phyloP scores from a whole-genome alignment of 805 yeast genomes.

The Candida succiphila region DNA sequence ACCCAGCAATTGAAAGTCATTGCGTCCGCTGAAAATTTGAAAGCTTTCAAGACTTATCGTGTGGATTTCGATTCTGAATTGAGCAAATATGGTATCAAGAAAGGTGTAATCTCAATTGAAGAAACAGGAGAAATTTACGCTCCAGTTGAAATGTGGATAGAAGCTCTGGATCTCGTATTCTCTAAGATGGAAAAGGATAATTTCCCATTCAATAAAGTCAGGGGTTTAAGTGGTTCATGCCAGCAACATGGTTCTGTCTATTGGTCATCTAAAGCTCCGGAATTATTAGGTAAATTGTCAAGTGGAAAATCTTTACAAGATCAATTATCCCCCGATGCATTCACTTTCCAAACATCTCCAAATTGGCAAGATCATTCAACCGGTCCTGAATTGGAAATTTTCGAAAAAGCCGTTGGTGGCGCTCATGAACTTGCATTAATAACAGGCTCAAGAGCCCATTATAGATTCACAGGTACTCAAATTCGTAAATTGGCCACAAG shows the following conservation, averaged over 20 bases:
- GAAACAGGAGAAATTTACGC: constrained; percentile 54
- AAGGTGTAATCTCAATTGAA: constrained; percentile 59
- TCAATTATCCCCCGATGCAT: constrained; percentile 40
- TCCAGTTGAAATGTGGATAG: constrained; percentile 88
- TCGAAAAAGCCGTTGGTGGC: constrained; percentile 59
- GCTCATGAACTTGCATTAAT: constrained; percentile 44
- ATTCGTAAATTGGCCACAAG: constrained; percentile 61
- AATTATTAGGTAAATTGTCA: constrained; percentile 28
- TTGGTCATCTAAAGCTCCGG: constrained; percentile 48
- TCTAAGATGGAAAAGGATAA: constrained; percentile 34
- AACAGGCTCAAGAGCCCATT: constrained; percentile 85
- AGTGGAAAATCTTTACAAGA: constrained; percentile 26
- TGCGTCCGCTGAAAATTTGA: constrained; percentile 44
- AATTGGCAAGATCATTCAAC: constrained; percentile 97
- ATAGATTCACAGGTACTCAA: constrained; percentile 88
- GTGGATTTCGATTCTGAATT: constrained; percentile 67
- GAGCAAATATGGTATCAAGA: constrained; percentile 49
- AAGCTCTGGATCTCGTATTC: constrained; percentile 63
- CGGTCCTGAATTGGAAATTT: constrained; percentile 48
- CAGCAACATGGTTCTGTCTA: constrained; percentile 91
- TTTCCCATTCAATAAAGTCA: constrained; percentile 52
- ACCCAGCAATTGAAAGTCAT: constrained; percentile 83
- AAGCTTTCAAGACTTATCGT: constrained; percentile 43
- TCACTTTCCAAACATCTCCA: constrained; percentile 61
- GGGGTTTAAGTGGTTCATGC: constrained; percentile 73